Base-by-base conservation (phyloP, 2,329 filamentous ascomycete species). In the Aspergillus tubingensis region DNA sequence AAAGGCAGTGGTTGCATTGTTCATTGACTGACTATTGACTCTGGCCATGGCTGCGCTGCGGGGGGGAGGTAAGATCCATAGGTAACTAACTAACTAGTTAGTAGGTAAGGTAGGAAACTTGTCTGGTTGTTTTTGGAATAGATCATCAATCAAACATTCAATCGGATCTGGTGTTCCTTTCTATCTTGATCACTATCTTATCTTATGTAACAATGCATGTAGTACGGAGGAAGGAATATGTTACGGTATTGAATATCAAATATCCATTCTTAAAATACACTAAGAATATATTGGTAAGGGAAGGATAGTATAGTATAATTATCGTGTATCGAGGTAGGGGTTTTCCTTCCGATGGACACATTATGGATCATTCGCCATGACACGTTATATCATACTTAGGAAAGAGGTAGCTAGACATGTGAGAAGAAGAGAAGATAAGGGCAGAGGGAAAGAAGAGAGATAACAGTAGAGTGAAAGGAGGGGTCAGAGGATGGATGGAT, bases 351-450 rank as follows among this genome's bases (percentile, higher is more conserved):
- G 23, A 54, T 3, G 41, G n/a, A 19, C 27, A 17, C 8, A 25
- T 47, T 23, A 30, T 54, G 39, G 39, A 44, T 25, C 53, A 47
- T 55, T 55, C 39, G 39, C 53, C 53, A 17, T 55, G 53, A 55
- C 43, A 36, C 23, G 39, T 55, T 25, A 55, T 44, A 30, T 36
- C 25, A 47, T 55, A 36, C 32, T 36, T 36, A 23, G 50, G 30
- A 25, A 36, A 53, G 17, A 55, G 19, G 39, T 44, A 55, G 21
- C 43, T 41, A 25, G 21, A 19, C 21, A 43, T 43, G 23, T 43
- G 36, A 17, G 3, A 23, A 30, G 23, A 44, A 27, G 21, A 49
- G 44, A 49, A 49, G 27, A 30, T 23, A 23, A 23, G 21, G 8
- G 39, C 5, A 44, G 21, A 11, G 15, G 8, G 15, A 49, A 30